Conservation (phyloP, 495 filamentous ascomycete genomes). For the Podospora anserina region DNA sequence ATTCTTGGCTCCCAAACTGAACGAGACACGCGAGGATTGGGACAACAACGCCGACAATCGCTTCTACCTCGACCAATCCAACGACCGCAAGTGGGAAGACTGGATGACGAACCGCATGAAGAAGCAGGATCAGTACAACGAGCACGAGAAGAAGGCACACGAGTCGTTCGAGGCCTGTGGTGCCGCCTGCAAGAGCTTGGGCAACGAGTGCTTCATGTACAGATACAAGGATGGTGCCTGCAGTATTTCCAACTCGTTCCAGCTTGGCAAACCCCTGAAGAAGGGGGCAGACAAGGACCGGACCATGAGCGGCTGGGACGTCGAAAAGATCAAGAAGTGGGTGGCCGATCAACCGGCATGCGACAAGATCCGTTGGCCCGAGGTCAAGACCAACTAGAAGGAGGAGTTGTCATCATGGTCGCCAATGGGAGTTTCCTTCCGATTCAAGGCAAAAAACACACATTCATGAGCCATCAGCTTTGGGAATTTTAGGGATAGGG, state of each 20-base stretch:
- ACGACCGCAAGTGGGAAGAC: conserved; percentile 22
- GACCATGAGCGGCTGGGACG: conserved; percentile 39
- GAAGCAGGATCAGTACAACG: conserved; percentile 29
- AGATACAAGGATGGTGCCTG: conserved; percentile 35
- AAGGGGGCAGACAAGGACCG: conserved; percentile 17
- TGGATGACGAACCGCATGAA: conserved; percentile 32
- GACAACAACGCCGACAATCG: conserved; percentile 47
- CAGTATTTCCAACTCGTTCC: conserved; percentile 28
- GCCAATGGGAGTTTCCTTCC: background rate
- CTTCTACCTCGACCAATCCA: conserved; percentile 34
- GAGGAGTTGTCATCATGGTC: background rate
- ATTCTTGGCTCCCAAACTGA: conserved; percentile 39
- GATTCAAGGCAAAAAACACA: background rate
- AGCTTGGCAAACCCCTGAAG: conserved; percentile 33
- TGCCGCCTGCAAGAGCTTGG: conserved; percentile 40
- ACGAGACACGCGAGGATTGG: conserved; percentile 43
- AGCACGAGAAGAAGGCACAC: conserved; percentile 39
- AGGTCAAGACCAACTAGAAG: conserved; percentile 14
- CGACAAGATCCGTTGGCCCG: conserved; percentile 33
- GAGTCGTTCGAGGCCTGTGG: conserved; percentile 42
- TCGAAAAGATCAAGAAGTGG: conserved; percentile 36
- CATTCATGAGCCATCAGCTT: background rate
- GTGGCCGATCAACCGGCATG: conserved; percentile 30
- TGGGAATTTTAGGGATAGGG: background rate
- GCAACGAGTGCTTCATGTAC: conserved; percentile 40